Base-by-base conservation (phyloP, 805 yeast species). In the Jamesozyma piceae region DNA sequence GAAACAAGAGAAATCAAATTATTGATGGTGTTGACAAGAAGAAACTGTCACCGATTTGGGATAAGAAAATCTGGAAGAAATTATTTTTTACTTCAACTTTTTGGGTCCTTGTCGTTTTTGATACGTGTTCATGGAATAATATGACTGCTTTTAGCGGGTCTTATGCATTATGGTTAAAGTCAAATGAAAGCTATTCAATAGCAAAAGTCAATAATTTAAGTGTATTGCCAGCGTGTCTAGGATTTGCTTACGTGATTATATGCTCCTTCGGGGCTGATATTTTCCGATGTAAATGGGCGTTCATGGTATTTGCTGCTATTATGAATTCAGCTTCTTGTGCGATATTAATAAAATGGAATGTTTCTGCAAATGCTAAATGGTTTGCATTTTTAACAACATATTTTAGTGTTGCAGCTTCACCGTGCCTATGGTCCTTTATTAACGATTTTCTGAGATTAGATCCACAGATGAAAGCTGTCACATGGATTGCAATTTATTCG, bases 351-450 rank as follows among this genome's bases (percentile, higher is more conserved):
- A 71, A 70, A 35, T 78, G 84, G 84, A 59, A 77, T 48, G 75
- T 78, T 24, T 68, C 78, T 0, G 65, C 66, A 34, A 45, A 65
- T n/a, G 77, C 82, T 14, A 77, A 78, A 58, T 77, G 83, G 82
- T 76, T 71, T 64, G 84, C 78, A 0, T 78, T 74, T 56, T 66
- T 77, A 52, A 66, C 73, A 38, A 76, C 74, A 18, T 78, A 77
- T 53, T 75, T 75, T 57, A 74, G 78, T 13, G 78, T 80, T 71
- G 74, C 82, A 15, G 74, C 74, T 57, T 77, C 82, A 2, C 79
- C 83, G 0, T 78, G 78, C 37, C 60, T 77, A 38, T 74, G 77
- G 66, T 70, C 80, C 1, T 71, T 74, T 66, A 73, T 73, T 43
- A 72, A 72, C 51, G 83, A 77, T 58, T 70, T 77, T 41, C 65